Conservation (phyloP, 345 rosid species). For the Nasturtium officinale region DNA sequence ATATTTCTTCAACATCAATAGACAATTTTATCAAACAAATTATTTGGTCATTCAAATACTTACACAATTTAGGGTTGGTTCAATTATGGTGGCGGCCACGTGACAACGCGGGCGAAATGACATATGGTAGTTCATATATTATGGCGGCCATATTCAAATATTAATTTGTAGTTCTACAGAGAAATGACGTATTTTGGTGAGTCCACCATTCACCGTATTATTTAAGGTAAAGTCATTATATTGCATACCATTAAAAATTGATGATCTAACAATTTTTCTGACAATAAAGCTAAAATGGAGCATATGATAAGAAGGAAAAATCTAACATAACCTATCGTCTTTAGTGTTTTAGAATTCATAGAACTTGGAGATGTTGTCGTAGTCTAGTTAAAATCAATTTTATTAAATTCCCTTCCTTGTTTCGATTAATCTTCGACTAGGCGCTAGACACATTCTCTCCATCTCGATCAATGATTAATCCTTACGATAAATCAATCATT, state of each 20-base stretch:
- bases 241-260: not conserved
- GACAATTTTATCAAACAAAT: not conserved
- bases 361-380: constrained; percentile 16
- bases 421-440: too few relatives aligned
- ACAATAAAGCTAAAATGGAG: too few relatives aligned
- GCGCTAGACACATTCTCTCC: too few relatives aligned
- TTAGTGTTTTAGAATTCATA: not conserved
- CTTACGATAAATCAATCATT: too few relatives aligned
- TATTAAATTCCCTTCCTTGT: too few relatives aligned
- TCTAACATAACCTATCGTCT: not conserved
- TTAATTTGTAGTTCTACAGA: too few relatives aligned
- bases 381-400: not conserved
- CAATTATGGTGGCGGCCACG: not conserved
- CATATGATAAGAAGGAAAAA: not conserved
- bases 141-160: too few relatives aligned
- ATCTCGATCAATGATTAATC: too few relatives aligned
- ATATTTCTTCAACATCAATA: too few relatives aligned
- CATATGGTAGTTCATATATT: not conserved
- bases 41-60: not conserved
- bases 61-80: not conserved
- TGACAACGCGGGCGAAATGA: not conserved
- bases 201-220: not conserved
- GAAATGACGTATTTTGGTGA: not conserved
- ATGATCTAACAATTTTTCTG: not conserved
- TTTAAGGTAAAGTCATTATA: too few relatives aligned